A percentile compares a stretch with the other conserved stretches of the same genome.
Evolutionary conservation across 1,139 yeast species (phyloP).

Genomic region (Cylindricascospora bacillispora): DNA sequence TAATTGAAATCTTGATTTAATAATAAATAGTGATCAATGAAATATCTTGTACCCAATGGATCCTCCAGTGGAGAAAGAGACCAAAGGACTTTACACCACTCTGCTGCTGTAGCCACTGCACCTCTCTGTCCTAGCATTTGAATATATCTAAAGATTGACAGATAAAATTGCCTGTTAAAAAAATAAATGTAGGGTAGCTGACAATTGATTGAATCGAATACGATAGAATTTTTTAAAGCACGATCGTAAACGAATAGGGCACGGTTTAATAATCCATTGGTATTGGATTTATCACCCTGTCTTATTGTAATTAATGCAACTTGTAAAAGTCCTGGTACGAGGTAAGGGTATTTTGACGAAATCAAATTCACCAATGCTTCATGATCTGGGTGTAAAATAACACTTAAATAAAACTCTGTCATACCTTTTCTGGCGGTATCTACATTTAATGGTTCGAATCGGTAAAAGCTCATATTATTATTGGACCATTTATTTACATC

Average conservation of each 20-base stretch:
- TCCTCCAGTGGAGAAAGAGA: conserved; percentile 68
- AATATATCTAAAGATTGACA: conserved; percentile 62
- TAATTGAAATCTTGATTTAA: conserved; percentile 54
- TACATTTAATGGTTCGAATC: conserved; percentile 31
- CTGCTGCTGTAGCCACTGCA: conserved; percentile 62
- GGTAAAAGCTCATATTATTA: conserved; percentile 39
- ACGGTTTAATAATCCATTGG: conserved; percentile 62
- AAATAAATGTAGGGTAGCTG: conserved; percentile 68
- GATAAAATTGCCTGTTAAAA: conserved; percentile 65
- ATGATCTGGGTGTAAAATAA: conserved; percentile 60
- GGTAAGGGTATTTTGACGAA: conserved; percentile 51
- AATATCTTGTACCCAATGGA: conserved; percentile 73
- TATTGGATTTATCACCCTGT: conserved; percentile 56
- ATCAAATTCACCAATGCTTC: conserved; percentile 48
- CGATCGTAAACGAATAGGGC: conserved; percentile 74
- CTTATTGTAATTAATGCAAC: conserved; percentile 63
- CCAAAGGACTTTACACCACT: conserved; percentile 57
- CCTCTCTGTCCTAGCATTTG: conserved; percentile 64
- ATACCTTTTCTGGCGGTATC: conserved; percentile 33
- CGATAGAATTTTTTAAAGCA: conserved; percentile 36
- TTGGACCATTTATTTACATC: conserved; percentile 34
- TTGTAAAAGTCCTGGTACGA: conserved; percentile 66
- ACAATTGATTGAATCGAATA: conserved; percentile 44
- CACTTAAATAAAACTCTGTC: conserved; percentile 53
- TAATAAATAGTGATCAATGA: conserved; percentile 69